Evolutionary conservation across 2,329 filamentous ascomycete species (phyloP).

Genomic region (Verticillium tricorpus): DNA sequence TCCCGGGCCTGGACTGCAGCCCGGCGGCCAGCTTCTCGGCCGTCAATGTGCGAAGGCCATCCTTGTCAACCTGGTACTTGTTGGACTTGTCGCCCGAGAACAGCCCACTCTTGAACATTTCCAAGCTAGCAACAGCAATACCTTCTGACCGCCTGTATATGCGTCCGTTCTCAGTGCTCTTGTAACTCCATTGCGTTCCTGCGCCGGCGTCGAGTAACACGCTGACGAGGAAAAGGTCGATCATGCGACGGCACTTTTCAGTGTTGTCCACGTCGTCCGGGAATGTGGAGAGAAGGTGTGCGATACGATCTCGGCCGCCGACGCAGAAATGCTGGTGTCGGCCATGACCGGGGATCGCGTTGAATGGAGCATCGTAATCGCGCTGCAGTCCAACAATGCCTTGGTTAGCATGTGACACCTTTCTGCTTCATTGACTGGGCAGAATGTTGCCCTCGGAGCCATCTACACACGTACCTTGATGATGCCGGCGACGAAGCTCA

Average conservation of each 20-base stretch:
- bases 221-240: conserved; percentile 75
- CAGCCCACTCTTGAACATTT: conserved; percentile 91
- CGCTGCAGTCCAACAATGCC: conserved; percentile 28
- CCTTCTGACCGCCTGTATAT: conserved; percentile 84
- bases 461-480: conserved; percentile 67
- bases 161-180: conserved; percentile 81
- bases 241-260: conserved; percentile 69
- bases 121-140: conserved; percentile 68
- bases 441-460: neutral
- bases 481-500: conserved; percentile 83
- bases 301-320: conserved; percentile 70
- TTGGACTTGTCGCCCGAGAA: conserved; percentile 81
- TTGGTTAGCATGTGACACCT: neutral
- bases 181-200: conserved; percentile 87
- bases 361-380: conserved; percentile 52
- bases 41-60: conserved; percentile 70
- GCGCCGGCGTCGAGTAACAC: conserved; percentile 85
- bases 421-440: neutral
- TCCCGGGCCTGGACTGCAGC: conserved; percentile 77
- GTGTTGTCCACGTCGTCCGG: conserved; percentile 63
- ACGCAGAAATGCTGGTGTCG: conserved; percentile 81
- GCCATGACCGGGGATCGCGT: conserved; percentile 76
- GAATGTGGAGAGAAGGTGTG: conserved; percentile 67
- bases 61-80: conserved; percentile 85
- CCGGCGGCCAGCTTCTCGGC: conserved; percentile 71